Evolutionary conservation across 2,329 filamentous ascomycete species (phyloP), one percentile per base, ranked within the genome.

Genomic region (Hypoxylon sp.): DNA sequence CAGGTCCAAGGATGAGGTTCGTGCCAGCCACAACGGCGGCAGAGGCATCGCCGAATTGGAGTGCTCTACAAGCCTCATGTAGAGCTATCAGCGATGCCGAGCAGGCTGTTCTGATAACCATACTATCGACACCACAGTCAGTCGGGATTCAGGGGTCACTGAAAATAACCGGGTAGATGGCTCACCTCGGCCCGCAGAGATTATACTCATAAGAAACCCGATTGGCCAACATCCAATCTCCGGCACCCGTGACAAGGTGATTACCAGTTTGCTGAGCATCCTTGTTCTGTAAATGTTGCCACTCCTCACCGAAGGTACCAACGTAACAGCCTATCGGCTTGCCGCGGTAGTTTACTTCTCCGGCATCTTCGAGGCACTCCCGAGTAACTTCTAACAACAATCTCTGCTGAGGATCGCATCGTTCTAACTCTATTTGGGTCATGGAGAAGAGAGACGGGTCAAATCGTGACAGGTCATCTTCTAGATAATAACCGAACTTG

Each of bases 301-400:
- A 80, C 62, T 80, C 78, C 8, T 78, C 73, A 2, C 75, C 74
- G 44, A 77, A 80, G 1, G 64, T 74, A 2, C 79, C 80, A 3
- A 80, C 73, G 44, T 76, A 81, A 50, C 70, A 74, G 2, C 78
- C 79, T 3, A 80, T 75, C 4, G 61, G 46, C 47, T 73, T 76
- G 13, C 78, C 79, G n/a, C 74, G 69, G 31, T 74, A 77, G 19
- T 73, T 65, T 1, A 72, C 68, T 50, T 77, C 73, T 10, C 77
- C 77, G 5, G 77, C 74, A 60, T 73, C 71, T 35, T 78, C 77
- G 24, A 79, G 66, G 8, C 74, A 75, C 58, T 79, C 78, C 14
- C 73, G 74, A 13, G 74, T 66, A 14, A 79, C 67, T 42, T 78
- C 73, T 2, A 77, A 68, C 33, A 76, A 47, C 26, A 75, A 65